Conservation (phyloP, 192 early-diverging fungal species). For the Neocallimastix lanati region DNA sequence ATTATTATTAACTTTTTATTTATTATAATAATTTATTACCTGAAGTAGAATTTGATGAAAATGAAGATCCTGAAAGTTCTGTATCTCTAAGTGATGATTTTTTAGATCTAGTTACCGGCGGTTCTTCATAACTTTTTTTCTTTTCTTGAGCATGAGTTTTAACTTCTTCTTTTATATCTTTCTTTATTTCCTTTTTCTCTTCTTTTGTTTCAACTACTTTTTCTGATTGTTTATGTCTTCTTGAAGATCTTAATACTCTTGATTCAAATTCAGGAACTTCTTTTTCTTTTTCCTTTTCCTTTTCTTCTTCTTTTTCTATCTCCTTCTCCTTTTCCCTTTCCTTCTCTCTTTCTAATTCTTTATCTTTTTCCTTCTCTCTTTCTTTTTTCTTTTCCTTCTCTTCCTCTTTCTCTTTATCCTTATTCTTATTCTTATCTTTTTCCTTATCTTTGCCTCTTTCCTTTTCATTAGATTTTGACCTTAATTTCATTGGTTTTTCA, state of each 20-base stretch:
- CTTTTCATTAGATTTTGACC: too few relatives aligned
- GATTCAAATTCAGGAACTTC: background rate
- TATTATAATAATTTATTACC: too few relatives aligned
- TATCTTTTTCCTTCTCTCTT: background rate
- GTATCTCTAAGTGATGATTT: background rate
- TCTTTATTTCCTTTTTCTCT: background rate
- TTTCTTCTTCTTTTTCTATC: too few relatives aligned
- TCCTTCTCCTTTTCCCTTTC: too few relatives aligned
- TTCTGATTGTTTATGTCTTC: background rate
- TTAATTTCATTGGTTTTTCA: too few relatives aligned
- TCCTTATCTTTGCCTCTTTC: too few relatives aligned
- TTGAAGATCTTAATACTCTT: background rate
- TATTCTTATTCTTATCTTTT: too few relatives aligned
- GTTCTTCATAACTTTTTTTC: background rate
- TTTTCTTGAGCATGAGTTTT: background rate
- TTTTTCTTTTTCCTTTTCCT: background rate
- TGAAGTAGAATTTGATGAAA: background rate
- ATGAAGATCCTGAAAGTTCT: background rate
- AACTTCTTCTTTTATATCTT: background rate
- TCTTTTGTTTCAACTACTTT: background rate
- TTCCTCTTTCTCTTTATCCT: too few relatives aligned
- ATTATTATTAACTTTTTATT: too few relatives aligned
- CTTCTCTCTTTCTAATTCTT: too few relatives aligned
- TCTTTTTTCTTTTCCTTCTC: too few relatives aligned
- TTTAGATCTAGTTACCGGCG: background rate